Conservation (phyloP, 2,329 filamentous ascomycete genomes). For the Fusarium fujikuroi region DNA sequence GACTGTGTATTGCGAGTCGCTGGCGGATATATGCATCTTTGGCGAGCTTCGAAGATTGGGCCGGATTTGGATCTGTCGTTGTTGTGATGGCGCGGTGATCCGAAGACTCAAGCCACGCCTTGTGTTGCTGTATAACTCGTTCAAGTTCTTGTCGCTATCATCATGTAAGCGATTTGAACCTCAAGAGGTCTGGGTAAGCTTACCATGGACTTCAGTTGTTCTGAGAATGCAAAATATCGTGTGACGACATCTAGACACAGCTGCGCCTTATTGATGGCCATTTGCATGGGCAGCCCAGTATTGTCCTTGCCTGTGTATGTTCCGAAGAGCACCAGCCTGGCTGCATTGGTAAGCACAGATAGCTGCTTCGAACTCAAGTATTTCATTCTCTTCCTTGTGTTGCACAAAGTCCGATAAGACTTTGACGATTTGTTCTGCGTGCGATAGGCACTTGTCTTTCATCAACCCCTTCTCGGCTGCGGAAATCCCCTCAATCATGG, state of each 20-base stretch:
- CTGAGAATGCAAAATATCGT: slow-evolving; percentile 44
- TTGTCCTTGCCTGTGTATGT: slow-evolving; percentile 42
- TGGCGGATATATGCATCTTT: slow-evolving; percentile 42
- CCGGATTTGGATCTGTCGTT: slow-evolving; percentile 14
- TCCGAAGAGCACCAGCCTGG: slow-evolving; percentile 52
- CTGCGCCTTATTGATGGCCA: slow-evolving; percentile 42
- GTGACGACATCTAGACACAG: slow-evolving; percentile 42
- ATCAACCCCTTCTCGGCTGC: slow-evolving; percentile 34
- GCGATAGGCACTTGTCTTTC: slow-evolving; percentile 50
- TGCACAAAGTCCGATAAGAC: slow-evolving; percentile 50
- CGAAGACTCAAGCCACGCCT: slow-evolving; percentile 40
- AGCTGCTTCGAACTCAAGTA: slow-evolving; percentile 55
- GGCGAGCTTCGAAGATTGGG: slow-evolving; percentile 30
- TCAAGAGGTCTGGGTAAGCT: accelerated
- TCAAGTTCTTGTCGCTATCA: slow-evolving; percentile 43
- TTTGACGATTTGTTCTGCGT: slow-evolving; percentile 53
- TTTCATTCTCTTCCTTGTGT: slow-evolving; percentile 42
- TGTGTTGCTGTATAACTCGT: slow-evolving; percentile 40
- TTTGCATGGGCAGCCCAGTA: slow-evolving; percentile 42
- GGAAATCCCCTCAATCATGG: slow-evolving; percentile 46
- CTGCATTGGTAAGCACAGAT: slow-evolving; percentile 57
- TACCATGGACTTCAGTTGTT: slow-evolving; percentile 44
- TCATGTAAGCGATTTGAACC: not conserved
- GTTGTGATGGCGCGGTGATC: slow-evolving; percentile 31
- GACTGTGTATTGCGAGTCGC: slow-evolving; percentile 53